phyloP scores from a whole-genome alignment of 169 alveolate genomes.

The Plasmodium relictum region DNA sequence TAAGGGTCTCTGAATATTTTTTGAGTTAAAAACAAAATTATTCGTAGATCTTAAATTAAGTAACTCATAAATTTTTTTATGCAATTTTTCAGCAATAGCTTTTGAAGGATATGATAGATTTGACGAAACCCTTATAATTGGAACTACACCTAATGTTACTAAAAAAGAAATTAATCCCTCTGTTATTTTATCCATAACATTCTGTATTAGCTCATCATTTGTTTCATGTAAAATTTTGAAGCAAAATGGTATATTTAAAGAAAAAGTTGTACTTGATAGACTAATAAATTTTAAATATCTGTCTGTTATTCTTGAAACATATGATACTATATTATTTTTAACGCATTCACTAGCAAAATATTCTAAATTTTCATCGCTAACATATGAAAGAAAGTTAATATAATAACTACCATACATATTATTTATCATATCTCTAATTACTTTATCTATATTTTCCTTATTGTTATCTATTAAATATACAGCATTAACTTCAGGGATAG shows the following conservation, averaged over 20 bases:
- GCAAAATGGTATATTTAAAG: constrained; percentile 86
- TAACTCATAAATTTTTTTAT: constrained; percentile 83
- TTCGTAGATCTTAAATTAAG: constrained; percentile 78
- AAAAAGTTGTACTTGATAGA: constrained; percentile 86
- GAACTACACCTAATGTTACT: constrained; percentile 88
- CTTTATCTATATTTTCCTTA: constrained; percentile 80
- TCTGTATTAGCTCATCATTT: constrained; percentile 77
- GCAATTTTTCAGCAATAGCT: constrained; percentile 86
- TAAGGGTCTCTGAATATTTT: constrained; percentile 86
- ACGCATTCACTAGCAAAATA: constrained; percentile 87
- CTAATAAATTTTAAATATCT: constrained; percentile 89
- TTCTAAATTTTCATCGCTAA: constrained; percentile 82
- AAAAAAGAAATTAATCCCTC: constrained; percentile 87
- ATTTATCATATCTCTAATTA: constrained; percentile 87
- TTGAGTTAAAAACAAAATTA: constrained; percentile 77
- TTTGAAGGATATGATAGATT: constrained; percentile 83
- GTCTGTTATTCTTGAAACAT: constrained; percentile 90
- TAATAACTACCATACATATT: constrained; percentile 88
- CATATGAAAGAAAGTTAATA: constrained; percentile 88
- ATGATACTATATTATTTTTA: constrained; percentile 84
- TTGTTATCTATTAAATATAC: constrained; percentile 84
- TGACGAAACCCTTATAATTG: constrained; percentile 86
- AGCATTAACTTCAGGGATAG: constrained; percentile 91
- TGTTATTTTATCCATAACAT: constrained; percentile 79
- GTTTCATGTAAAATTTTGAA: constrained; percentile 80